A percentile compares a stretch with the other conserved stretches of the same genome.
phyloP scores from a whole-genome alignment of 2,329 filamentous ascomycete genomes.

The Fusarium bactridioides region DNA sequence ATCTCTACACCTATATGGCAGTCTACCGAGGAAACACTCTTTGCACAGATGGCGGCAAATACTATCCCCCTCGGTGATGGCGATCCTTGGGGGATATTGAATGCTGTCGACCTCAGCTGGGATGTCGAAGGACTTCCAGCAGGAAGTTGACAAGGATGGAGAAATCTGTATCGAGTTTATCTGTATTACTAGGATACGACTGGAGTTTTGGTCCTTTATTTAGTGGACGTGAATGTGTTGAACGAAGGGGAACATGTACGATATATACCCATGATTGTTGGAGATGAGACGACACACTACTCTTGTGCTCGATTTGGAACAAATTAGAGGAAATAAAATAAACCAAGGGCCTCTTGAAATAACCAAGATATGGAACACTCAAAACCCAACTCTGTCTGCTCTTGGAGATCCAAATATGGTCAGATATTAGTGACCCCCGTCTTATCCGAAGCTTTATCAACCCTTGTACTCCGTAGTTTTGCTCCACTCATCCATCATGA shows the following conservation, averaged over 20 bases:
- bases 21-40: slow-evolving; percentile 42
- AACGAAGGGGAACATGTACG: slow-evolving; percentile 20
- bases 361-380: background rate
- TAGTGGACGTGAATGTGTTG: background rate
- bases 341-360: background rate
- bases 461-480: background rate
- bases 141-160: background rate
- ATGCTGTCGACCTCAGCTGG: slow-evolving; percentile 40
- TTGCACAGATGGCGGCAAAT: slow-evolving; percentile 39
- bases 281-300: slow-evolving; percentile 9
- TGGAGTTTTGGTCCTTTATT: background rate
- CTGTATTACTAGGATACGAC: background rate
- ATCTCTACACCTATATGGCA: slow-evolving; percentile 44
- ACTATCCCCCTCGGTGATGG: slow-evolving; percentile 31
- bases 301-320: slow-evolving; percentile 22
- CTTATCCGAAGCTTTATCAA: slow-evolving; percentile 14
- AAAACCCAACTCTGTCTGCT: background rate
- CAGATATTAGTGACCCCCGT: background rate
- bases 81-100: slow-evolving; percentile 45
- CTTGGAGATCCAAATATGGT: background rate
- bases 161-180: no score
- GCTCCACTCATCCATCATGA: slow-evolving; percentile 18
- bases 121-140: slow-evolving; percentile 15
- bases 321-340: background rate
- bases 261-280: slow-evolving; percentile 25